phyloP scores from a whole-genome alignment of 1,139 yeast species.

The Protomyces arabidopsidicola region DNA sequence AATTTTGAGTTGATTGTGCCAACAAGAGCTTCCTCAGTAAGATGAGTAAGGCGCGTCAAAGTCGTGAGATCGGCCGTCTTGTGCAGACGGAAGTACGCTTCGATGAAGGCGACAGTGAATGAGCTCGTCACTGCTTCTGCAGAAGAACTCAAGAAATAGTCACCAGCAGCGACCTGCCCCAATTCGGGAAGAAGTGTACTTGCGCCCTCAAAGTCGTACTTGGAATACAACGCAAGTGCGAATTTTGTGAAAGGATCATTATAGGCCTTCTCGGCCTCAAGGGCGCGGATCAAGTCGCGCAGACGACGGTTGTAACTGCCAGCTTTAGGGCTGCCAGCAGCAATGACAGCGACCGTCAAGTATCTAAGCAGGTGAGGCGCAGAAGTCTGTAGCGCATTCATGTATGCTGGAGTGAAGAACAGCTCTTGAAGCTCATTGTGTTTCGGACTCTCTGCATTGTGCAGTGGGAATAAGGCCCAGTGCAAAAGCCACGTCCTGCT shows the following conservation, averaged over 20 bases:
- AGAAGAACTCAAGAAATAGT: conserved; percentile 51
- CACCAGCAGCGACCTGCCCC: conserved; percentile 48
- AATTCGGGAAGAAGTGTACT: conserved; percentile 48
- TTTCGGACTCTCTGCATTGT: conserved; percentile 48
- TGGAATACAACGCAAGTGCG: conserved; percentile 51
- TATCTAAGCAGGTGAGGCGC: conserved; percentile 65
- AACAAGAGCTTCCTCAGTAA: conserved; percentile 45
- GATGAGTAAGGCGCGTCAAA: conserved; percentile 45
- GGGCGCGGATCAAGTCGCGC: conserved; percentile 53
- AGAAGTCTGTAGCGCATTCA: conserved; percentile 60
- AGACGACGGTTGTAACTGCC: conserved; percentile 48
- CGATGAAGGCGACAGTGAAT: conserved; percentile 50
- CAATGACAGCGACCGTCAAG: conserved; percentile 54
- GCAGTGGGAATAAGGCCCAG: conserved; percentile 58
- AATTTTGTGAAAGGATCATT: conserved; percentile 57
- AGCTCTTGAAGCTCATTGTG: conserved; percentile 45
- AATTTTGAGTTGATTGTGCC: conserved; percentile 1
- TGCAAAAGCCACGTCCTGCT: conserved; percentile 62
- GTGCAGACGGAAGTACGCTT: conserved; percentile 53
- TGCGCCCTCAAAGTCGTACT: conserved; percentile 54
- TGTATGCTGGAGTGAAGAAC: conserved; percentile 54
- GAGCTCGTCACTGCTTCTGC: conserved; percentile 46
- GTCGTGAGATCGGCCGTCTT: conserved; percentile 47
- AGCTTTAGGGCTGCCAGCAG: conserved; percentile 31
- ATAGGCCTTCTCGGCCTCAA: conserved; percentile 60